Conservation (phyloP, 441 rosid genomes). For the Daphne laureola region DNA sequence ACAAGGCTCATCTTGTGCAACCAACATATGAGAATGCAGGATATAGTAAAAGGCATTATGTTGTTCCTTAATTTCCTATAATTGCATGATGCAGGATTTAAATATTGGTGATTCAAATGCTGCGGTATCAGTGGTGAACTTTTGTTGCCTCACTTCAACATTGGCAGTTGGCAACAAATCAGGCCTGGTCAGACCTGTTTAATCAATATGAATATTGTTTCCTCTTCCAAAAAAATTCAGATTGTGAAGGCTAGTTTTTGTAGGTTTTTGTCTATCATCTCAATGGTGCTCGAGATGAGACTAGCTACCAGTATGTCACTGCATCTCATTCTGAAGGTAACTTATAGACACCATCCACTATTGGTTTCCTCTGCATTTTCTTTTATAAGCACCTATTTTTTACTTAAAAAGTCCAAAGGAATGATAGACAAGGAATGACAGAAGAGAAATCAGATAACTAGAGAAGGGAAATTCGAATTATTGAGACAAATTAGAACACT, state of each 20-base stretch:
- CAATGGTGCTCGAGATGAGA: constrained; percentile 18
- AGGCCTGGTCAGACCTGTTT: constrained; percentile 49
- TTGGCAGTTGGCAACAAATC: constrained; percentile 59
- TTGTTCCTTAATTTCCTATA: constrained; percentile 13
- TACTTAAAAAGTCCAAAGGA: too few species aligned
- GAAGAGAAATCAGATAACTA: too few species aligned
- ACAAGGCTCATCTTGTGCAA: too few species aligned
- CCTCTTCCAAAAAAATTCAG: not conserved
- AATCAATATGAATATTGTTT: not conserved
- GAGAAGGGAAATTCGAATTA: too few species aligned
- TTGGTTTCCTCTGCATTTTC: not conserved
- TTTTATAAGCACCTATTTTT: too few species aligned
- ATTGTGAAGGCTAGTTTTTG: constrained; percentile 9
- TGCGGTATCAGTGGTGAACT: constrained; percentile 43
- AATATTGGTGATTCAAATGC: constrained; percentile 29
- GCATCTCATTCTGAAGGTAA: constrained; percentile 47
- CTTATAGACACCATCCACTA: constrained; percentile 9
- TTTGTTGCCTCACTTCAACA: constrained; percentile 38
- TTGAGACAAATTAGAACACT: too few species aligned
- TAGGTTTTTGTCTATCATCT: constrained; percentile 53
- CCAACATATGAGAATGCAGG: too few species aligned
- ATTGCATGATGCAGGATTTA: constrained; percentile 38
- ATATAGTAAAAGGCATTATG: not conserved
- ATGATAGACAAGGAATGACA: too few species aligned
- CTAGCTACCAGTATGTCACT: constrained; percentile 34